These are phyloP conservation scores for Neurospora sp. DNA, from an alignment of 2,329 filamentous ascomycete species.

Conservation along the genomic window DNA sequence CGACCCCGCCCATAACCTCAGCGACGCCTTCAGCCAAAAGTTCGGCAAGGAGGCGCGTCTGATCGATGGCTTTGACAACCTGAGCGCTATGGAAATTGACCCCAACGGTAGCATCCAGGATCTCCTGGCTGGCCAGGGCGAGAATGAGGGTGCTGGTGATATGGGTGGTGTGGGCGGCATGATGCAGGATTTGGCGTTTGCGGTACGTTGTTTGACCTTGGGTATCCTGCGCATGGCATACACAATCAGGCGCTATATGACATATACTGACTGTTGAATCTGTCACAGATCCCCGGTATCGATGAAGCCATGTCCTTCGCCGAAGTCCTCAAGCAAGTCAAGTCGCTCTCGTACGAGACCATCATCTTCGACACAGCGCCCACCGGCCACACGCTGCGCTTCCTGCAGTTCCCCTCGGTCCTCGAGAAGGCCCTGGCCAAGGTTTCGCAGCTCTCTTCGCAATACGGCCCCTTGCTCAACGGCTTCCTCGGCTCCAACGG, in stretches of 20 bases:
- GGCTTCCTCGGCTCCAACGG: conserved; percentile 68
- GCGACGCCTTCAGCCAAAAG: conserved; percentile 96
- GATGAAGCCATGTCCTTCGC: conserved; percentile 99
- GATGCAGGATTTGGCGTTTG: conserved; percentile 90
- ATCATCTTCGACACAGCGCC: conserved; percentile 99
- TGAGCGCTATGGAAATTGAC: conserved; percentile 98
- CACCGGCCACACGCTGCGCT: conserved; percentile 94
- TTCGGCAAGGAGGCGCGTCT: conserved; percentile 97
- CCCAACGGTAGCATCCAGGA: conserved; percentile 98
- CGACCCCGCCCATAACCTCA: conserved; percentile 95
- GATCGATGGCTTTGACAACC: conserved; percentile 82
- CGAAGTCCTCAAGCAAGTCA: conserved; percentile 98
- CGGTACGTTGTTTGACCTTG: conserved; percentile 45
- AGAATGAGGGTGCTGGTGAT: conserved; percentile 54
- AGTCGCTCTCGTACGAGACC: conserved; percentile 95
- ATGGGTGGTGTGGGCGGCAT: conserved; percentile 50
- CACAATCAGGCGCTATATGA: background rate
- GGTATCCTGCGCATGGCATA: background rate
- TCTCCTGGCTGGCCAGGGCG: conserved; percentile 66
- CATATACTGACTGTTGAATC: background rate
- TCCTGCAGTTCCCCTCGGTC: conserved; percentile 95
- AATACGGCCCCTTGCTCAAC: conserved; percentile 94
- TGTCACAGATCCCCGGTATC: conserved; percentile 81
- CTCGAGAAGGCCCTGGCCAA: conserved; percentile 98
- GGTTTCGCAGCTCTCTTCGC: conserved; percentile 82